Evolutionary conservation across 164 flowering plant genomes (phyloP).

Genomic region (Warburgia ugandensis): DNA sequence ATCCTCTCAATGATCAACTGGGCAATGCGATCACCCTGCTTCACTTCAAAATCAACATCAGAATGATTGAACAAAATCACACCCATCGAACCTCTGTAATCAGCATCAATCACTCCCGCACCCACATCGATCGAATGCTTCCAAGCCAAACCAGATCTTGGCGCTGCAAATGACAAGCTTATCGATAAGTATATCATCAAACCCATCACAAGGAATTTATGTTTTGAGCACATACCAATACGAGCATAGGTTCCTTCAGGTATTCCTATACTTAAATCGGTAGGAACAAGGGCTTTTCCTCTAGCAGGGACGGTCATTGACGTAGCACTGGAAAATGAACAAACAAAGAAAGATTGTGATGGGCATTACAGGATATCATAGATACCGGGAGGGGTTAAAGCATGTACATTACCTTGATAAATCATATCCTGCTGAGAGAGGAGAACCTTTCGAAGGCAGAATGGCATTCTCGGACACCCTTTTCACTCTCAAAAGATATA

Average conservation of each 20-base stretch:
- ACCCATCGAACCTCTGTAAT: constrained; percentile 91
- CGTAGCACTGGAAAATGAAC: constrained; percentile 36
- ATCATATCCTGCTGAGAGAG: constrained; percentile 64
- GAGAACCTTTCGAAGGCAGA: constrained; percentile 47
- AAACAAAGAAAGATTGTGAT: background rate
- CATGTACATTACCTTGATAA: constrained; percentile 45
- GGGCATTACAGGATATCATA: background rate
- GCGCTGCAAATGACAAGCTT: constrained; percentile 70
- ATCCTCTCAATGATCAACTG: constrained; percentile 81
- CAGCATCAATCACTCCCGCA: constrained; percentile 92
- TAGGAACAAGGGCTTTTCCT: constrained; percentile 72
- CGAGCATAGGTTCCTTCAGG: constrained; percentile 84
- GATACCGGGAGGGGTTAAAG: background rate
- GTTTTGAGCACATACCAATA: constrained; percentile 60
- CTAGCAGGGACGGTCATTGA: constrained; percentile 60
- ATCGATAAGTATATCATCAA: too few relatives aligned
- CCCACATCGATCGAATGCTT: constrained; percentile 92
- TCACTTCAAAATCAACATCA: constrained; percentile 78
- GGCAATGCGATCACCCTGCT: constrained; percentile 75
- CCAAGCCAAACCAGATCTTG: constrained; percentile 87
- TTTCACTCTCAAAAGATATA: constrained; percentile 33
- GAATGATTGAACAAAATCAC: constrained; percentile 82
- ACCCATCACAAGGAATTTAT: too few relatives aligned
- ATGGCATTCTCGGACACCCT: constrained; percentile 61
- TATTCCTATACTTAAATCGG: constrained; percentile 58